These are phyloP conservation scores for Akebia trifoliata DNA, from an alignment of 164 flowering plant species.

Conservation along the genomic window DNA sequence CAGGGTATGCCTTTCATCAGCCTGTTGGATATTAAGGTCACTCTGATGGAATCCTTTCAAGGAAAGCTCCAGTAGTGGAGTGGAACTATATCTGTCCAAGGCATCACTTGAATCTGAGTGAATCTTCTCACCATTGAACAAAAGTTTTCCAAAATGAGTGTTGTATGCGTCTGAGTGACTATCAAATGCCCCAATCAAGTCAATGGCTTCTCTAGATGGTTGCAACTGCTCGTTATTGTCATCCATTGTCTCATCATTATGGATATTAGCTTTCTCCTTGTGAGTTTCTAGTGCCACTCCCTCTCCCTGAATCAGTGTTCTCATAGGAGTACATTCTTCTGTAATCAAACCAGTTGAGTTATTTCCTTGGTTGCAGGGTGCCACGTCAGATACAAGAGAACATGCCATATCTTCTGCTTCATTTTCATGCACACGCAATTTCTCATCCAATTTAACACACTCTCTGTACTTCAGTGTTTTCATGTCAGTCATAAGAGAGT, in stretches of 20 bases:
- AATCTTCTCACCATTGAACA: constrained; percentile 1
- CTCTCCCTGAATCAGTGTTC: constrained; percentile 3
- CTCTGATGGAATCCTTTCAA: constrained; percentile 47
- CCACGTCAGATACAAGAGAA: constrained; percentile 6
- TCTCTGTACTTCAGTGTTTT: constrained; percentile 19
- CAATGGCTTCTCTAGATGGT: constrained; percentile 56
- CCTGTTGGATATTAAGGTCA: constrained; percentile 28
- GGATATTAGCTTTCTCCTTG: constrained; percentile 18
- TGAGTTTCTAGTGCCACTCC: constrained; percentile 15
- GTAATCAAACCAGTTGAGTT: neutral
- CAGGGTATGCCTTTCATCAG: constrained; percentile 39
- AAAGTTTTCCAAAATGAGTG: constrained; percentile 5
- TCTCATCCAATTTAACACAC: constrained; percentile 12
- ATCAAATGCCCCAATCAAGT: constrained; percentile 70
- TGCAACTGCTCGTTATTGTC: constrained; percentile 14
- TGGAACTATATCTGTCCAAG: constrained; percentile 27
- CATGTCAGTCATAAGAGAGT: constrained; percentile 13
- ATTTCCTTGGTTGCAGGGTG: constrained; percentile 4
- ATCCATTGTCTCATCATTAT: constrained; percentile 22
- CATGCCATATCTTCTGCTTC: constrained; percentile 27
- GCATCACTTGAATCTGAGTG: constrained; percentile 23
- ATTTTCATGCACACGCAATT: constrained; percentile 15
- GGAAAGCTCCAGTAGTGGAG: constrained; percentile 60
- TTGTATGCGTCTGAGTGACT: constrained; percentile 15
- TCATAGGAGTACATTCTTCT: constrained; percentile 9